A percentile compares a stretch with the other conserved stretches of the same genome.
These are phyloP conservation scores for Chloris gayana DNA, from an alignment of 176 grass and related monocot species.

Conservation along the genomic window DNA sequence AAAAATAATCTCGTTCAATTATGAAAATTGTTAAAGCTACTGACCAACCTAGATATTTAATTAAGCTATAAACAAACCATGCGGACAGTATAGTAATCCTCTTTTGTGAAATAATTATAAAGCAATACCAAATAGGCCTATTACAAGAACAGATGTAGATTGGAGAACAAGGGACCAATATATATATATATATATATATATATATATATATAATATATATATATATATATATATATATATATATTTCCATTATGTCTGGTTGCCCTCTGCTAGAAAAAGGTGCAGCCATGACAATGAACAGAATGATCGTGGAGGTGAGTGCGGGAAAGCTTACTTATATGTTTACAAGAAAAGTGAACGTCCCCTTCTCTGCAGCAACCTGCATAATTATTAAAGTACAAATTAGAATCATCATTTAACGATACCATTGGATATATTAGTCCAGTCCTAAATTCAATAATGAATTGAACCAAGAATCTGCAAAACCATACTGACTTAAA, in stretches of 20 bases:
- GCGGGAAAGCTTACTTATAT: conserved; percentile 82
- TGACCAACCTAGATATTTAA: too few relatives aligned
- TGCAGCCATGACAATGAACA: conserved; percentile 1
- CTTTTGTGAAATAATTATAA: too few relatives aligned
- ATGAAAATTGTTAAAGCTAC: too few relatives aligned
- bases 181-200: too few relatives aligned
- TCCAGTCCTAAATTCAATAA: conserved; percentile 4
- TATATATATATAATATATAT: too few relatives aligned
- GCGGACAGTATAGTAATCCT: too few relatives aligned
- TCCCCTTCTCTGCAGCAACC: conserved; percentile 92
- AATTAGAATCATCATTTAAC: conserved; percentile 28
- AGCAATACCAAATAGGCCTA: neutral
- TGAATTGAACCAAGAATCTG: too few relatives aligned
- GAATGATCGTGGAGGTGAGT: too few relatives aligned
- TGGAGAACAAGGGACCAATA: neutral
- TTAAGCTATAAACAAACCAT: too few relatives aligned
- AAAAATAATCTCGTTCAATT: too few relatives aligned
- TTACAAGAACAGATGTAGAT: conserved; percentile 15
- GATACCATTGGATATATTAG: conserved; percentile 17
- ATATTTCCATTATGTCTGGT: neutral
- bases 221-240: too few relatives aligned
- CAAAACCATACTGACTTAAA: too few relatives aligned
- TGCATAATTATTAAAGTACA: conserved; percentile 35
- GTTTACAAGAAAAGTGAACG: conserved; percentile 86
- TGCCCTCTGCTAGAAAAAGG: conserved; percentile 19